Evolutionary conservation across 495 filamentous ascomycete genomes (phyloP), one percentile per base, ranked within the genome.

Genomic region (Umbilicaria muhlenbergii): DNA sequence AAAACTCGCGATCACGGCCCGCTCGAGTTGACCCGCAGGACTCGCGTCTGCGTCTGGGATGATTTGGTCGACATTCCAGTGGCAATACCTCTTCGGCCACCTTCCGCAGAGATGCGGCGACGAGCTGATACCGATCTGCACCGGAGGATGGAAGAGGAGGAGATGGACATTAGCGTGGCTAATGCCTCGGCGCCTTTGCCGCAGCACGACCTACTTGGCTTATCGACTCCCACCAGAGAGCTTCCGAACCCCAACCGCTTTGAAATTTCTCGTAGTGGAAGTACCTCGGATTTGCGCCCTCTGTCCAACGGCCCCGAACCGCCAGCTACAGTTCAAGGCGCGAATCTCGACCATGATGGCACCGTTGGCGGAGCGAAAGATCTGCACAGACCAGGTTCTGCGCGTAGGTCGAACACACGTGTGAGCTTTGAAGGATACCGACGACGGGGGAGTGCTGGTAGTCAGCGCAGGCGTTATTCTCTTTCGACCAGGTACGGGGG

Each of bases 31-130:
- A 95, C 89, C 15, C 74, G 91, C 49, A 70, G 91, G 52, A 78
- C 85, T 13, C 75, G 89, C 52, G 87, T 96, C 31, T 93, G 86
- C 54, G 87, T 98, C 12, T 98, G 92, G 92, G 91, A 98, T 59
- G 91, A 98, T 54, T 62, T 95, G 14, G 93, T 96, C 32, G 92
- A 98, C 50, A 81, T 98, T 10, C 91, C 91, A 5, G 75, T 95
- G 40, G 91, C 86, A 12, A 85, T 94, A 14, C 91, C 89, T 11
- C 77, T 98, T 67, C 76, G 81, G 45, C 72, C 73, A 13, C 80
- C 92, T 13, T 83, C 82, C 35, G 70, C 69, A 14, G 81, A 87
- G 17, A 81, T 83, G 61, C 76, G 81, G 66, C 68, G 75, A 47
- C 72, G 77, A 43, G 63, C 70, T 42, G 66, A 78, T 50, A 36